phyloP scores from a whole-genome alignment of 2,329 filamentous ascomycete genomes.

The Claviceps humidiphila region DNA sequence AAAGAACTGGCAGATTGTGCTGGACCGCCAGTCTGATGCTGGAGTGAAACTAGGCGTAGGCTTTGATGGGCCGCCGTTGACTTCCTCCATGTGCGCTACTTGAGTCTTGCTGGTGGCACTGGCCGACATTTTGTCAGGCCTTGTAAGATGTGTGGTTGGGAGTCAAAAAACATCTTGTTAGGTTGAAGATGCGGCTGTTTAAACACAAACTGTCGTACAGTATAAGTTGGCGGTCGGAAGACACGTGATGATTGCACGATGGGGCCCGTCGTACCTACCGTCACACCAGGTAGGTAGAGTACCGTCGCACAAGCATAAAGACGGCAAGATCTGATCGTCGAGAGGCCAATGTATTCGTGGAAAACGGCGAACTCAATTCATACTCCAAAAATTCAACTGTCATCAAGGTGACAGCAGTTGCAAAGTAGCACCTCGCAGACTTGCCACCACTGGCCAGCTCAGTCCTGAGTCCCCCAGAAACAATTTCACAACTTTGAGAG shows the following conservation, averaged over 20 bases:
- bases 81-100: not conserved
- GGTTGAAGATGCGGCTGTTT: not conserved
- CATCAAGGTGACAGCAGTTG: not conserved
- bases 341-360: not conserved
- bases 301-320: too few relatives aligned
- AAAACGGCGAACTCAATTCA: constrained; percentile 11
- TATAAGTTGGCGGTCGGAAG: not conserved
- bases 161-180: not conserved
- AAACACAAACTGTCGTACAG: not conserved
- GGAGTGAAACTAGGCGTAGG: not conserved
- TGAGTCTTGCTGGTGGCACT: not conserved
- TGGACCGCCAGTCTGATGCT: not conserved
- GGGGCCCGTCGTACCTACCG: too few relatives aligned
- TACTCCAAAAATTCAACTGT: constrained; percentile 10
- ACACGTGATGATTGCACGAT: not conserved
- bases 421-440: not conserved
- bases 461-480: not conserved
- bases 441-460: not conserved
- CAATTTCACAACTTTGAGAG: too few relatives aligned
- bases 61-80: not conserved
- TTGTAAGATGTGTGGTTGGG: not conserved
- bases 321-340: too few relatives aligned
- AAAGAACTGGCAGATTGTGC: not conserved
- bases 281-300: too few relatives aligned
- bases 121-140: not conserved